These are phyloP conservation scores for Penstemon barbatus DNA, from an alignment of 257 asterid genomes.

Conservation along the genomic window DNA sequence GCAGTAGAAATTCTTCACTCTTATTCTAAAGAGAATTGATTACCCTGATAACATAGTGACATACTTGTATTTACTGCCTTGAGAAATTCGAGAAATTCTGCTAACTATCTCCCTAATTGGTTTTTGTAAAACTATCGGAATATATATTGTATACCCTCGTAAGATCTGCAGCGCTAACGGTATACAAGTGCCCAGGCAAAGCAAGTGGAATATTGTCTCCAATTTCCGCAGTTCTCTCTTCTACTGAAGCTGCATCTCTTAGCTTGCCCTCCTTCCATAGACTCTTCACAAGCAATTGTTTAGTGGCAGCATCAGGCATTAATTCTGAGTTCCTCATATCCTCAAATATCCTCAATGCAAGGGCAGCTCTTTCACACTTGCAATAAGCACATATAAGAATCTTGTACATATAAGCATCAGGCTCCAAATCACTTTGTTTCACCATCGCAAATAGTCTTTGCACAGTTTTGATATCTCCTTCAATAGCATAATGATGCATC, in stretches of 20 bases:
- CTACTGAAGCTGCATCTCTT: constrained; percentile 89
- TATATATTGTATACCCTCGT: constrained; percentile 52
- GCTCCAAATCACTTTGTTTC: constrained; percentile 70
- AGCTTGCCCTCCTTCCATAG: constrained; percentile 94
- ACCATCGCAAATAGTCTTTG: constrained; percentile 84
- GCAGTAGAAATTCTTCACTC: no score
- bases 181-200: constrained; percentile 72
- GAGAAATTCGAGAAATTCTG: neutral
- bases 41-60: no score
- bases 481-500: constrained; percentile 86
- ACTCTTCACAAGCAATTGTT: constrained; percentile 74
- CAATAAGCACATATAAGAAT: constrained; percentile 82
- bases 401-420: constrained; percentile 84
- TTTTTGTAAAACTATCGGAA: constrained; percentile 41
- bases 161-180: constrained; percentile 67
- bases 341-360: constrained; percentile 77
- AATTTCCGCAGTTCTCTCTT: constrained; percentile 62
- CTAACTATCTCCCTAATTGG: constrained; percentile 7
- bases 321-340: constrained; percentile 65
- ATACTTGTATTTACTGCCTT: neutral
- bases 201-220: constrained; percentile 52
- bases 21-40: no score
- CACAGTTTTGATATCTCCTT: constrained; percentile 76
- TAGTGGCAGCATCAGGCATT: constrained; percentile 61
- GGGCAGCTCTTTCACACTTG: constrained; percentile 80